Evolutionary conservation across 2,329 filamentous ascomycete genomes (phyloP).

Genomic region (Xylaria hypoxylon): DNA sequence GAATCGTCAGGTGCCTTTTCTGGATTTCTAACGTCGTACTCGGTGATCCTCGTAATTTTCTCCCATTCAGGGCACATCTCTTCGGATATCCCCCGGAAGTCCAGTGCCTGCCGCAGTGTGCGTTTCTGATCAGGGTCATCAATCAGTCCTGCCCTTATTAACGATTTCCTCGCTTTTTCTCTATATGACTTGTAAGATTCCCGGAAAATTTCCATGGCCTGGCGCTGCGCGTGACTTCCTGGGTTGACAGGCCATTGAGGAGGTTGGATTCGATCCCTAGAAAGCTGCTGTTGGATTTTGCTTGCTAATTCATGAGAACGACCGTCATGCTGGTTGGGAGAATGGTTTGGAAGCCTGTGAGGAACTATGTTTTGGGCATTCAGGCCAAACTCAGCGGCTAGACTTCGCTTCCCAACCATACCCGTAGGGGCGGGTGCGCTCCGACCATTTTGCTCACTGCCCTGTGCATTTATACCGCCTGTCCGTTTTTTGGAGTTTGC

Average conservation of each 20-base stretch:
- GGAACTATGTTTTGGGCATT: background rate
- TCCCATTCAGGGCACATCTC: conserved; percentile 78
- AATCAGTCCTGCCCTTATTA: conserved; percentile 70
- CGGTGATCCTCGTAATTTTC: conserved; percentile 70
- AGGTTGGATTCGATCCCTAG: conserved; percentile 65
- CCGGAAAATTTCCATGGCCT: conserved; percentile 65
- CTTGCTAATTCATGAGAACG: conserved; percentile 53
- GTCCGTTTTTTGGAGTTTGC: conserved; percentile 39
- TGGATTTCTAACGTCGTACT: conserved; percentile 67
- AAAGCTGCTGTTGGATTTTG: conserved; percentile 64
- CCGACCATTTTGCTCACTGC: conserved; percentile 38
- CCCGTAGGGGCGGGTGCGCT: conserved; percentile 26
- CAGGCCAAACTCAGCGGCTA: conserved; percentile 1
- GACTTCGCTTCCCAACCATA: conserved; percentile 32
- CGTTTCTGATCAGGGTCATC: conserved; percentile 74
- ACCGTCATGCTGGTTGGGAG: conserved; percentile 32
- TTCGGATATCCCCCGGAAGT: conserved; percentile 75
- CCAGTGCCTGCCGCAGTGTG: conserved; percentile 71
- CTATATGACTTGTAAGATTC: conserved; percentile 69
- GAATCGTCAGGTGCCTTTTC: conserved; percentile 61
- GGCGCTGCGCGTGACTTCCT: conserved; percentile 63
- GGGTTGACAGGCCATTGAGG: conserved; percentile 68
- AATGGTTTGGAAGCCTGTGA: background rate
- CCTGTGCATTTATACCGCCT: conserved; percentile 31
- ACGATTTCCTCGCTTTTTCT: conserved; percentile 64